Percentiles rank a stretch among this genome's conserved stretches.
Conservation (phyloP, 1,284 basidiomycete genomes). For the Quambalaria eucalypti region DNA sequence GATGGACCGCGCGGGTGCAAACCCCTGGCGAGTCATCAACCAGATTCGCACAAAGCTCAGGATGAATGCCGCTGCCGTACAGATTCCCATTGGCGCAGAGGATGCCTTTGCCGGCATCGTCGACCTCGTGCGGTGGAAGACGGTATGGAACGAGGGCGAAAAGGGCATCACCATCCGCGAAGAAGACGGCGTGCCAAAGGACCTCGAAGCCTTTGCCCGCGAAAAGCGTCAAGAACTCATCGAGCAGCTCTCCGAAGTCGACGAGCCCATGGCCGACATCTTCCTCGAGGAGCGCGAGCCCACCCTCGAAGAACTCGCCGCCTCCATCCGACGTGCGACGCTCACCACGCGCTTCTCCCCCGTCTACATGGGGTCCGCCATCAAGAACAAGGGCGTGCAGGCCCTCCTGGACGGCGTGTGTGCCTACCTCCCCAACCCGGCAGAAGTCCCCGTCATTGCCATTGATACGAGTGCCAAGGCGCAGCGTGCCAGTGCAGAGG, state of each 20-base stretch:
- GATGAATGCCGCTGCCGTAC: constrained; percentile 88
- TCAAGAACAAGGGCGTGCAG: constrained; percentile 96
- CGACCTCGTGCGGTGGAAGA: constrained; percentile 88
- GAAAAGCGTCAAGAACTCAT: constrained; percentile 64
- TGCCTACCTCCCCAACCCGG: constrained; percentile 84
- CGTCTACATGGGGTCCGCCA: constrained; percentile 91
- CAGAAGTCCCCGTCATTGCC: constrained; percentile 70
- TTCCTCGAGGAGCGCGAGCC: constrained; percentile 62
- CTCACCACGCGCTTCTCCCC: constrained; percentile 83
- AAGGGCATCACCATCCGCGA: constrained; percentile 83
- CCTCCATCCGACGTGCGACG: constrained; percentile 80
- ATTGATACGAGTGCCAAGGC: constrained; percentile 62
- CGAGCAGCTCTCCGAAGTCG: constrained; percentile 89
- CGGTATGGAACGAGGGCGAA: constrained; percentile 84
- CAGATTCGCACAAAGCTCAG: constrained; percentile 87
- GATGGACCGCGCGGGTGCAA: constrained; percentile 97
- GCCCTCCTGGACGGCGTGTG: constrained; percentile 89
- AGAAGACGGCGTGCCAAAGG: constrained; percentile 76
- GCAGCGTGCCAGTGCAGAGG: constrained; percentile 48
- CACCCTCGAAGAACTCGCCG: constrained; percentile 59
- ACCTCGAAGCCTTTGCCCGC: constrained; percentile 50
- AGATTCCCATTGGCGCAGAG: constrained; percentile 89
- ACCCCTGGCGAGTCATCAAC: constrained; percentile 87
- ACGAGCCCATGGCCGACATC: constrained; percentile 85
- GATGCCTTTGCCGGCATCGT: constrained; percentile 80